Percentiles rank a stretch among this genome's conserved stretches.
Conservation (phyloP, 176 grass and related monocot species). For the Oryza rufipogon region DNA sequence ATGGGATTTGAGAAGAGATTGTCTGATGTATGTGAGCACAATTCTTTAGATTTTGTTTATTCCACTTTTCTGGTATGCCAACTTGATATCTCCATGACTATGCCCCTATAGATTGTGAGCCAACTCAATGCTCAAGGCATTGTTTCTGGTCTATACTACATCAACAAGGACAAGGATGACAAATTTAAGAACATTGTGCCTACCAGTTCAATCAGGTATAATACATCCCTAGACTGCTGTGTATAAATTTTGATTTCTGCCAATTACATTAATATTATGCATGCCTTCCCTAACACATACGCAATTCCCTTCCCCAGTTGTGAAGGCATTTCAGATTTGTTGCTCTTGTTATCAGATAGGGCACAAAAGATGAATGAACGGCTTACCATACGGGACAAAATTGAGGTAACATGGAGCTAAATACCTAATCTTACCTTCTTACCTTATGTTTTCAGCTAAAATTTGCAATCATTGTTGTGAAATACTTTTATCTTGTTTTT, state of each 20-base stretch:
- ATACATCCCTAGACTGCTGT: too few relatives aligned
- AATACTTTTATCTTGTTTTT: background rate
- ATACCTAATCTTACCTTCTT: too few relatives aligned
- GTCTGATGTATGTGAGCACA: slow-evolving; percentile 58
- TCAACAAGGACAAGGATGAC: slow-evolving; percentile 82
- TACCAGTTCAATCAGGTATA: slow-evolving; percentile 64
- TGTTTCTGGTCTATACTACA: slow-evolving; percentile 86
- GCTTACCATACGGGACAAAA: slow-evolving; percentile 84
- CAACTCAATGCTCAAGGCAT: slow-evolving; percentile 31
- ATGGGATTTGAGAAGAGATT: slow-evolving; percentile 84
- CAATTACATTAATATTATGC: background rate
- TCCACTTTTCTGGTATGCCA: too few relatives aligned
- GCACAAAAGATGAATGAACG: slow-evolving; percentile 87
- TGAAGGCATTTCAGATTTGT: slow-evolving; percentile 93
- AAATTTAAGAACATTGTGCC: slow-evolving; percentile 85
- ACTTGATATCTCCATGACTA: too few relatives aligned
- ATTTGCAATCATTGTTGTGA: too few relatives aligned
- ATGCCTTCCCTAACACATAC: slow-evolving; percentile 14
- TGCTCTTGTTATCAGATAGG: slow-evolving; percentile 82
- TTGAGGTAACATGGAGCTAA: slow-evolving; percentile 57
- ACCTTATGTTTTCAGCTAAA: too few relatives aligned
- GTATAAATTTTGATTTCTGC: background rate
- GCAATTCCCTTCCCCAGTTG: slow-evolving; percentile 46
- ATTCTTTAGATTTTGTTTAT: too few relatives aligned
- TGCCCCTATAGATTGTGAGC: too few relatives aligned